phyloP scores from a whole-genome alignment of 1,284 basidiomycete genomes.

The Exobasidium rhododendri region DNA sequence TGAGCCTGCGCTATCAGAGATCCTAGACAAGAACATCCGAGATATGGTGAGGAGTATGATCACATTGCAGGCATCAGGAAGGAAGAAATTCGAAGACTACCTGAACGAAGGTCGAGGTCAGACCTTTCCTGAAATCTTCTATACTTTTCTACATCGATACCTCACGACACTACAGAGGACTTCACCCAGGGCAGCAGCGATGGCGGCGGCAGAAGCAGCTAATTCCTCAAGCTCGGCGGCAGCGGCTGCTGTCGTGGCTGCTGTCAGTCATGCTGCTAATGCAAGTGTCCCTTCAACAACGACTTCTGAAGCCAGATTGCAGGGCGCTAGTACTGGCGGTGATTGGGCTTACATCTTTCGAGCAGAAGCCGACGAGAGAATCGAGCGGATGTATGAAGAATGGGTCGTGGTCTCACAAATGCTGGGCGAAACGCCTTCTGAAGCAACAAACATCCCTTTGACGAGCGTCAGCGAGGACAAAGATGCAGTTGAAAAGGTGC shows the following conservation, averaged over 20 bases:
- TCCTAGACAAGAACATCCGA: slow-evolving; percentile 76
- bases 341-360: slow-evolving; percentile 4
- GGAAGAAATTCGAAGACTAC: slow-evolving; percentile 80
- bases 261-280: background rate
- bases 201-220: slow-evolving; percentile 8
- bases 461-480: slow-evolving; percentile 7
- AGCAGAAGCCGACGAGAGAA: slow-evolving; percentile 46
- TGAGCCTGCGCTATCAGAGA: slow-evolving; percentile 68
- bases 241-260: slow-evolving; percentile 1
- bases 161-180: slow-evolving; percentile 74
- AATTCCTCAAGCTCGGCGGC: background rate
- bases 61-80: slow-evolving; percentile 68
- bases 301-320: slow-evolving; percentile 11
- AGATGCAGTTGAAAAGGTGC: slow-evolving; percentile 17
- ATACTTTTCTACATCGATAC: slow-evolving; percentile 88
- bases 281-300: background rate
- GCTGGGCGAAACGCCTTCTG: slow-evolving; percentile 21
- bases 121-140: slow-evolving; percentile 87
- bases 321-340: background rate
- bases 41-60: slow-evolving; percentile 82
- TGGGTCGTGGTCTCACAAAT: slow-evolving; percentile 38
- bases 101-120: slow-evolving; percentile 69
- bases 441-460: background rate
- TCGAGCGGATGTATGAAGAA: slow-evolving; percentile 50
- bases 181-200: slow-evolving; percentile 10